A percentile compares a stretch with the other conserved stretches of the same genome.
These are phyloP conservation scores for Curvularia hawaiiensis DNA, from an alignment of 2,329 filamentous ascomycete species.

Conservation along the genomic window DNA sequence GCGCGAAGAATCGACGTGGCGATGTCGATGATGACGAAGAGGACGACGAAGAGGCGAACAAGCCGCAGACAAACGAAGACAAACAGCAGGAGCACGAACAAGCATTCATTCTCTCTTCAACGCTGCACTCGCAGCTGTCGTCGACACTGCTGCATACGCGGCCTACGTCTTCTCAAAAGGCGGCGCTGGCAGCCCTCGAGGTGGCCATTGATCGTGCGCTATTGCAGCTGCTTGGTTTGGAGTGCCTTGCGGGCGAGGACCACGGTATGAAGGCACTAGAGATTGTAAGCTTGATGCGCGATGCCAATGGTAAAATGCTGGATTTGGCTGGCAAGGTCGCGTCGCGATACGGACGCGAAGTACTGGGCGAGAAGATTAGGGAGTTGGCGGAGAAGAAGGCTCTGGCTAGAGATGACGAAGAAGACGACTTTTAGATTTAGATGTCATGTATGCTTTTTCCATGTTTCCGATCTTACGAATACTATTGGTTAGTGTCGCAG, in stretches of 20 bases:
- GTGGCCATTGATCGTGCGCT: constrained; percentile 89
- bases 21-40: constrained; percentile 42
- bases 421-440: constrained; percentile 12
- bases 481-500: no score
- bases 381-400: constrained; percentile 77
- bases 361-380: constrained; percentile 88
- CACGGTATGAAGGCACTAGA: constrained; percentile 94
- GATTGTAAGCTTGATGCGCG: constrained; percentile 83
- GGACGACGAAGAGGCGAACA: constrained; percentile 39
- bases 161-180: constrained; percentile 67
- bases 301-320: constrained; percentile 85
- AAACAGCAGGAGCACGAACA: constrained; percentile 76
- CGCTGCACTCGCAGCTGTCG: constrained; percentile 74
- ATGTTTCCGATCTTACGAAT: no score
- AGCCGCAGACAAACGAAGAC: constrained; percentile 29
- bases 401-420: constrained; percentile 55
- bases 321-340: constrained; percentile 92
- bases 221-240: constrained; percentile 83
- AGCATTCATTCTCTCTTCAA: constrained; percentile 73
- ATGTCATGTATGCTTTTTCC: no score
- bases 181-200: constrained; percentile 72
- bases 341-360: constrained; percentile 76
- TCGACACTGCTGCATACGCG: constrained; percentile 75
- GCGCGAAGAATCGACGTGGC: constrained; percentile 30
- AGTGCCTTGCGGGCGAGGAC: constrained; percentile 93